A percentile compares a stretch with the other conserved stretches of the same genome.
phyloP scores from a whole-genome alignment of 1,139 yeast genomes.

The Debaryomycetaceae sp. region DNA sequence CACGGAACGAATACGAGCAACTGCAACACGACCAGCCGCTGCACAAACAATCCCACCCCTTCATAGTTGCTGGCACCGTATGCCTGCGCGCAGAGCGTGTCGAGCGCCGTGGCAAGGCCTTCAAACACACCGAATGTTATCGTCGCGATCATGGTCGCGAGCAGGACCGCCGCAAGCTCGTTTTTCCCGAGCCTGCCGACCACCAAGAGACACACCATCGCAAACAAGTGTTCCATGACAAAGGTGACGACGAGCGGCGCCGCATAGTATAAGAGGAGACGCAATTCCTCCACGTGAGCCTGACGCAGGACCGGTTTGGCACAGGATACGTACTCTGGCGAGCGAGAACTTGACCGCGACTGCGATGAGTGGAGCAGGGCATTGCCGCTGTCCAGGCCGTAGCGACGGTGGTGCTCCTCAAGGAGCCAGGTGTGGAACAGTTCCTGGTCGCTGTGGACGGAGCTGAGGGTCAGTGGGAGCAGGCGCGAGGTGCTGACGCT shows the following conservation, averaged over 20 bases:
- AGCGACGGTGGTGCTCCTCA: conserved; percentile 57
- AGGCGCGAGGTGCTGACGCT: conserved; percentile 47
- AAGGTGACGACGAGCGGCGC: conserved; percentile 59
- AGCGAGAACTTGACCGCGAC: conserved; percentile 5
- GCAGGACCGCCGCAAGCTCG: conserved; percentile 71
- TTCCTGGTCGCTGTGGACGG: conserved; percentile 41
- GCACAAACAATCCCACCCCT: conserved; percentile 54
- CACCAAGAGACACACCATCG: conserved; percentile 58
- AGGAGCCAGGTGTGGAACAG: conserved; percentile 49
- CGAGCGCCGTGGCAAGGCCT: conserved; percentile 61
- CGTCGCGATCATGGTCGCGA: conserved; percentile 83
- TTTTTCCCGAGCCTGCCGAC: conserved; percentile 66
- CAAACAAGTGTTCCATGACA: conserved; percentile 59
- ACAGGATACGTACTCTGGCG: conserved; percentile 8
- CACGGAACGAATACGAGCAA: conserved; percentile 48
- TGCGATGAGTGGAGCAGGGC: conserved; percentile 3
- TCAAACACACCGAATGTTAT: conserved; percentile 77
- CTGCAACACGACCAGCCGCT: conserved; percentile 52
- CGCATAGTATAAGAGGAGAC: conserved; percentile 42
- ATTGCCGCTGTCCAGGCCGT: conserved; percentile 10
- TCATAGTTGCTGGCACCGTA: conserved; percentile 59
- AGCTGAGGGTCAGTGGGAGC: conserved; percentile 51
- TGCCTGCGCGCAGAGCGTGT: conserved; percentile 61
- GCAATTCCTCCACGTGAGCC: conserved; percentile 31
- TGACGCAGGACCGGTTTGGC: not conserved